Base-by-base conservation (phyloP, 345 rosid species). In the Lumnitzera racemosa region DNA sequence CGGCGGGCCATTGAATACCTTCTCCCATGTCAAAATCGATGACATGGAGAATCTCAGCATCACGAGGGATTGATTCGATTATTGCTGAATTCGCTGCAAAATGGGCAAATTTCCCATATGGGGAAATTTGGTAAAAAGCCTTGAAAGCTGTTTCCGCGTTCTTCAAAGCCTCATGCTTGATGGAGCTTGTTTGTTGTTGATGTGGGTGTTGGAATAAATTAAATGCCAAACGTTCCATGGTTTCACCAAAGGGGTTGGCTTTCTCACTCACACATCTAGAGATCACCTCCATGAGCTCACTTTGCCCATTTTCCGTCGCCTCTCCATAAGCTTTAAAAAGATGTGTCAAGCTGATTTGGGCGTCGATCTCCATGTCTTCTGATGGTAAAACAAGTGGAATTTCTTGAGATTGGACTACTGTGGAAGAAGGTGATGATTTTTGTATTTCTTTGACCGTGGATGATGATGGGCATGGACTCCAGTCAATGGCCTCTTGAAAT, bases 21-120 rank as follows among this genome's bases (percentile, higher is more conserved):
- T 76, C 79, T 6, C 82, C 73, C 11, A 81, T 55, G 47, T 78
- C 81, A 14, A 74, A 85, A 53, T 85, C 91, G 20, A 85, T 72
- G 36, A 85, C 23, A 56, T 64, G 83, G 15, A 78, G 27, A 5
- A 57, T 63, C 67, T 65, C 76, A 13, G 64, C 74, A 24, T 68
- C 77, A 3, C 53, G 46, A 0, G 84, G 82, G 24, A 70, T 62
- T 31, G 82, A 56, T 64, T 67, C 77, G 2, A 76, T 56, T 61
- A 82, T 73, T 16, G 83, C 73, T 0, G 79, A 70, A 61, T 82
- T 82, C 0, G 87, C 87, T 2, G 74, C 66, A 15, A 76, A 76
- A 53, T 85, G 90, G 49, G 87, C 81, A 24, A 80, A 74, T 52
- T 77, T 78, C 13, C 79, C 82, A 10, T 70, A 71, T 1, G 82